Percentiles rank a stretch among this genome's conserved stretches.
Conservation (phyloP, 768 basidiomycete genomes). For the Suillus subaureus region DNA sequence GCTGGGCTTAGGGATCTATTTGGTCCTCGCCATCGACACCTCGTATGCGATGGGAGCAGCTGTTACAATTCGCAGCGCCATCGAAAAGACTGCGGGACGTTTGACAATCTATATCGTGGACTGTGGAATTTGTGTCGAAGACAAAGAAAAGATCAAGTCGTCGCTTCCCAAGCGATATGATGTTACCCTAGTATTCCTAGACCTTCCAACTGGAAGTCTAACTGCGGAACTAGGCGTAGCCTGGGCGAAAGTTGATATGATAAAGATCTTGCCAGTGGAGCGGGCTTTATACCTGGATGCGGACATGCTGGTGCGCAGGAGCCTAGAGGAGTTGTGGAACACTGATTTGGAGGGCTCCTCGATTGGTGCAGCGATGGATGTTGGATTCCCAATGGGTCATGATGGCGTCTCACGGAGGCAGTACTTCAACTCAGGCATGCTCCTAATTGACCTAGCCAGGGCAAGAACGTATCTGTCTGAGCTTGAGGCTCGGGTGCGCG, state of each 20-base stretch:
- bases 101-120: conserved; percentile 54
- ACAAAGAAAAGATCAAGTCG: conserved; percentile 34
- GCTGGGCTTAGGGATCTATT: conserved; percentile 49
- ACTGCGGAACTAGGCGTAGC: conserved; percentile 30
- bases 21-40: conserved; percentile 47
- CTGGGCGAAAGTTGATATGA: conserved; percentile 57
- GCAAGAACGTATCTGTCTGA: conserved; percentile 30
- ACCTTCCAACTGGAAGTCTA: conserved; percentile 35
- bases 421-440: conserved; percentile 61
- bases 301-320: conserved; percentile 48
- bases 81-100: conserved; percentile 37
- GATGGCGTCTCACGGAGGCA: conserved; percentile 28
- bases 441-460: conserved; percentile 50
- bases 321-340: conserved; percentile 46
- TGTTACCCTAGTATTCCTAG: conserved; percentile 46
- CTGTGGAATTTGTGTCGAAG: conserved; percentile 42
- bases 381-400: conserved; percentile 54
- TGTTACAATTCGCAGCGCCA: conserved; percentile 46
- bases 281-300: conserved; percentile 55
- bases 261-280: conserved; percentile 48
- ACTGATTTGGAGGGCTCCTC: conserved; percentile 43
- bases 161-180: conserved; percentile 31
- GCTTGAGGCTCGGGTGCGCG: conserved; percentile 28
- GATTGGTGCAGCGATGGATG: conserved; percentile 48
- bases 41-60: conserved; percentile 50